Evolutionary conservation across 2,329 filamentous ascomycete species (phyloP).

Genomic region (Fusarium sp.): DNA sequence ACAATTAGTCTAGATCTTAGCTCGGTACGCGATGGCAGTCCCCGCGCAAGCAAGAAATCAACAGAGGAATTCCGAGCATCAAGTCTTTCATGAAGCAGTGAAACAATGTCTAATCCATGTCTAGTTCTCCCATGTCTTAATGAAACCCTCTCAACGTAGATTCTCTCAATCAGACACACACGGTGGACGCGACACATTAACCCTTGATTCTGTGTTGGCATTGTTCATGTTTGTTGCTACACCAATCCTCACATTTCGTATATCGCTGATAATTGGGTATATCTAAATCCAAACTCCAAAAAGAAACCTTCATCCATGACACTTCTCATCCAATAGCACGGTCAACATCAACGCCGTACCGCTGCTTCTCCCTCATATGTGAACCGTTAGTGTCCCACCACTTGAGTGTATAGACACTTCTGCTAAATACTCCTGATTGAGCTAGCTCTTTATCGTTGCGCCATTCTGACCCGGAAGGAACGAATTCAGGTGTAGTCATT

Average conservation of each 20-base stretch:
- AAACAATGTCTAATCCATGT: no score
- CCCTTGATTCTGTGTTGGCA: background rate
- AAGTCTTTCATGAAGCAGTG: no score
- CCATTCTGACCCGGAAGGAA: constrained; percentile 45
- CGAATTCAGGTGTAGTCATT: constrained; percentile 34
- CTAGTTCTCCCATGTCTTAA: no score
- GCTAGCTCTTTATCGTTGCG: constrained; percentile 32
- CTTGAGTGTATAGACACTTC: constrained; percentile 49
- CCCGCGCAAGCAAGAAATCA: no score
- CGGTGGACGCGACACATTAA: no score
- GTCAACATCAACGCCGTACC: constrained; percentile 49
- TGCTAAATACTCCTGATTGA: constrained; percentile 23
- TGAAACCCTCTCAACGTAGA: no score
- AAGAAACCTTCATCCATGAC: background rate
- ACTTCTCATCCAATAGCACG: constrained; percentile 10
- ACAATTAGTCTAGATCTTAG: no score
- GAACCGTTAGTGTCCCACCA: constrained; percentile 57
- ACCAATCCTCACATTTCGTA: background rate
- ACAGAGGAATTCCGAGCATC: no score
- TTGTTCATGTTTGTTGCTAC: background rate
- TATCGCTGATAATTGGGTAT: constrained; percentile 1
- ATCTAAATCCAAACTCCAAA: constrained; percentile 2
- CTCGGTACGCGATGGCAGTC: no score
- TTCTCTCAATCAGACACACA: no score
- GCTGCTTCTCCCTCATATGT: constrained; percentile 6